A percentile compares a stretch with the other conserved stretches of the same genome.
phyloP scores from a whole-genome alignment of 495 filamentous ascomycete genomes.

The Parachaetomium inaequale region DNA sequence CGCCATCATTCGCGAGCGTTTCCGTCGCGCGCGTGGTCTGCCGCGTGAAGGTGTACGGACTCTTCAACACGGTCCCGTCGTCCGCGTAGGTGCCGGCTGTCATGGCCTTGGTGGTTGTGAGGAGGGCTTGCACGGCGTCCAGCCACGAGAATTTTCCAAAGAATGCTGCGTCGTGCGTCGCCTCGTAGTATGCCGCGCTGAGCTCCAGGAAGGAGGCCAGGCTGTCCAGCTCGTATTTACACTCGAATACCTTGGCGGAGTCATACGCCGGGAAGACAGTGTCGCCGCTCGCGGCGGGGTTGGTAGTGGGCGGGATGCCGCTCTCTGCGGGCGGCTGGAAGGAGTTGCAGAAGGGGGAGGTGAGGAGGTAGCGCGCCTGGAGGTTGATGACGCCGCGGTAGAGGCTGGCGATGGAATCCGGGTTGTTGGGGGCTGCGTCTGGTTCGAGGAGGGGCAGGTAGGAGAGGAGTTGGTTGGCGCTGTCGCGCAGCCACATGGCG shows the following conservation, averaged over 20 bases:
- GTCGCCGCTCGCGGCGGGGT: constrained; percentile 23
- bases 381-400: constrained; percentile 65
- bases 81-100: constrained; percentile 56
- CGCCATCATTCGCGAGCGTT: constrained; percentile 56
- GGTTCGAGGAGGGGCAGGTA: constrained; percentile 57
- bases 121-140: constrained; percentile 45
- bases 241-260: constrained; percentile 41
- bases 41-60: constrained; percentile 57
- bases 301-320: constrained; percentile 39
- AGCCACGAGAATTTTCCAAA: constrained; percentile 57
- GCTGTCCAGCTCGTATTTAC: constrained; percentile 66
- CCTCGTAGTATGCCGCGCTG: constrained; percentile 54
- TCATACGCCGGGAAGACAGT: constrained; percentile 22
- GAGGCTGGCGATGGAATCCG: constrained; percentile 52
- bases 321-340: constrained; percentile 61
- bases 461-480: constrained; percentile 62
- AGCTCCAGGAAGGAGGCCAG: constrained; percentile 63
- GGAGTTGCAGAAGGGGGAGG: constrained; percentile 60
- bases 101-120: constrained; percentile 50
- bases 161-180: constrained; percentile 55
- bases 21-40: constrained; percentile 53
- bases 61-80: constrained; percentile 44
- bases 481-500: constrained; percentile 70
- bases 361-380: constrained; percentile 58
- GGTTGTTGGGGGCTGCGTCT: constrained; percentile 26